Percentiles rank a stretch among this genome's conserved stretches.
Conservation (phyloP, 306 rosid genomes). For the Hippophae gyantsensis region DNA sequence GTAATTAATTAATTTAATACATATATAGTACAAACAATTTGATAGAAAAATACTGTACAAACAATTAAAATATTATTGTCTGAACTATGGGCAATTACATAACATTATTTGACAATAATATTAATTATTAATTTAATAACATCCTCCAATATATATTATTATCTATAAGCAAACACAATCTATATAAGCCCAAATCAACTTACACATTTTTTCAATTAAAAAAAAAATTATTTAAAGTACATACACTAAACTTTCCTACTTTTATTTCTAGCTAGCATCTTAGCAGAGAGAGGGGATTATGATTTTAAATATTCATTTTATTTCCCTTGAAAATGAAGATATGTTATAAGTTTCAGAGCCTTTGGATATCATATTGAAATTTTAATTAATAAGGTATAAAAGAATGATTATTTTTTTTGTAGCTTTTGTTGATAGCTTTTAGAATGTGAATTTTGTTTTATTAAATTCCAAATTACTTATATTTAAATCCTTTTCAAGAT, state of each 20-base stretch:
- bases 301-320: constrained; percentile 22
- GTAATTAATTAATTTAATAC: no score
- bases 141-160: neutral
- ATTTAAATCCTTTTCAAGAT: no score
- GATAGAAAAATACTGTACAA: no score
- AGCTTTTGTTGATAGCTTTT: constrained; percentile 5
- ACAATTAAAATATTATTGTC: no score
- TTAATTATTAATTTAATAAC: neutral
- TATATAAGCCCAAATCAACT: constrained; percentile 18
- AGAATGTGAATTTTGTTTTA: neutral
- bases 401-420: neutral
- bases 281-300: constrained; percentile 6
- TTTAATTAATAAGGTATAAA: constrained; percentile 15
- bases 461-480: no score
- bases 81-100: no score
- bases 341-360: constrained; percentile 21
- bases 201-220: constrained; percentile 20
- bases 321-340: constrained; percentile 25
- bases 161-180: constrained; percentile 10
- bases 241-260: constrained; percentile 15
- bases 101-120: no score
- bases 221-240: constrained; percentile 13
- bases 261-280: constrained; percentile 21
- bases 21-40: no score
- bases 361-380: constrained; percentile 23